phyloP scores from a whole-genome alignment of 306 rosid species.

The Clitoria ternatea region DNA sequence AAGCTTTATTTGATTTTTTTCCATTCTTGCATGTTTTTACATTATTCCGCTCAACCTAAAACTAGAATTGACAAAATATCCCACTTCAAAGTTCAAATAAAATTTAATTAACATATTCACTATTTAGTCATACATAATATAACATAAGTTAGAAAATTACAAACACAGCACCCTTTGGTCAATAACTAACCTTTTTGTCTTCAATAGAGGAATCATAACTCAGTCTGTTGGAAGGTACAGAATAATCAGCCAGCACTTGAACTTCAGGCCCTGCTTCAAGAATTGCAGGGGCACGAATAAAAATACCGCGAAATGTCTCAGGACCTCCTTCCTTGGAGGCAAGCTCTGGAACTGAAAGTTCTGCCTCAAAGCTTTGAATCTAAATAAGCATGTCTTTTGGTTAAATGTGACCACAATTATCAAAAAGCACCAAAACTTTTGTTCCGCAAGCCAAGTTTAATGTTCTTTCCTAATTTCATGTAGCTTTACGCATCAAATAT shows the following conservation, averaged over 20 bases:
- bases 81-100: neutral
- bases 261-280: constrained; percentile 90
- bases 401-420: neutral
- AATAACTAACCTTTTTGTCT: constrained; percentile 50
- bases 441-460: neutral
- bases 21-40: neutral
- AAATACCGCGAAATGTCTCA: constrained; percentile 79
- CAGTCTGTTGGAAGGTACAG: constrained; percentile 37
- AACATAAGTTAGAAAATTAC: neutral
- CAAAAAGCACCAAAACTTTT: neutral
- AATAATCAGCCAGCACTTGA: constrained; percentile 71
- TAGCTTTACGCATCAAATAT: neutral
- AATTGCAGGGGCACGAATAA: constrained; percentile 96
- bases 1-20: neutral
- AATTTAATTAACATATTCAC: neutral
- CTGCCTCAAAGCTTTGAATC: constrained; percentile 92
- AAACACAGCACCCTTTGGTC: neutral
- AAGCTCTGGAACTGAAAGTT: constrained; percentile 67
- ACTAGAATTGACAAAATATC: neutral
- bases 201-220: constrained; percentile 39
- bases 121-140: neutral
- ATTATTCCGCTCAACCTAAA: neutral
- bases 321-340: constrained; percentile 84
- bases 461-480: neutral
- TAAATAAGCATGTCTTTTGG: constrained; percentile 21